phyloP scores from a whole-genome alignment of 2,329 filamentous ascomycete genomes.

The Alternaria viburni region DNA sequence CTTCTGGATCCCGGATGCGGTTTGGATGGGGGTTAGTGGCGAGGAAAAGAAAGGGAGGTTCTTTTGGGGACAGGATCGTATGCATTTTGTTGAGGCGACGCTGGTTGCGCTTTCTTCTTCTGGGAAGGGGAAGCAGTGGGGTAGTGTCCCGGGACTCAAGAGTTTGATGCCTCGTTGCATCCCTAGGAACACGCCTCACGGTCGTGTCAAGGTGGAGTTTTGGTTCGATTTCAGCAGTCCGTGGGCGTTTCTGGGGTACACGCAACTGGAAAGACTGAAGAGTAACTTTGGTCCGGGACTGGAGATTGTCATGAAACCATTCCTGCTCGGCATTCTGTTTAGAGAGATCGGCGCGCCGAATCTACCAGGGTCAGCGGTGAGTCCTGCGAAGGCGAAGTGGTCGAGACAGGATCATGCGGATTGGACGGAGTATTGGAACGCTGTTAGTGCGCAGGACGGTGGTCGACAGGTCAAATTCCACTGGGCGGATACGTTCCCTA shows the following conservation, averaged over 20 bases:
- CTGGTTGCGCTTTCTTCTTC: conserved; percentile 15
- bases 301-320: conserved; percentile 41
- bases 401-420: conserved; percentile 40
- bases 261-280: conserved; percentile 37
- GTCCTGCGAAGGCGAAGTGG: conserved; percentile 34
- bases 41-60: conserved; percentile 28
- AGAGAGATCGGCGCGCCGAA: conserved; percentile 46
- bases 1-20: conserved; percentile 39
- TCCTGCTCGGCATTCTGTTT: conserved; percentile 43
- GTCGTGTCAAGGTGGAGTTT: conserved; percentile 33
- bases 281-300: conserved; percentile 31
- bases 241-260: conserved; percentile 45
- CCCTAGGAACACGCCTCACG: conserved; percentile 5
- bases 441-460: conserved; percentile 34
- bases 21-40: conserved; percentile 24
- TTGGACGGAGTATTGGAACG: conserved; percentile 44
- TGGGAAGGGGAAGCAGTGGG: conserved; percentile 8
- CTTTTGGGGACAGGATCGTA: conserved; percentile 47
- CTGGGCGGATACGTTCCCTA: conserved; percentile 42
- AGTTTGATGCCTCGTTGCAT: conserved; percentile 34
- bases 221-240: conserved; percentile 47
- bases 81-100: conserved; percentile 46
- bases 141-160: conserved; percentile 16
- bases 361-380: conserved; percentile 33
- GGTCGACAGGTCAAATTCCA: conserved; percentile 37